phyloP scores from a whole-genome alignment of 768 basidiomycete species.

The Coprinopsis cinerea region DNA sequence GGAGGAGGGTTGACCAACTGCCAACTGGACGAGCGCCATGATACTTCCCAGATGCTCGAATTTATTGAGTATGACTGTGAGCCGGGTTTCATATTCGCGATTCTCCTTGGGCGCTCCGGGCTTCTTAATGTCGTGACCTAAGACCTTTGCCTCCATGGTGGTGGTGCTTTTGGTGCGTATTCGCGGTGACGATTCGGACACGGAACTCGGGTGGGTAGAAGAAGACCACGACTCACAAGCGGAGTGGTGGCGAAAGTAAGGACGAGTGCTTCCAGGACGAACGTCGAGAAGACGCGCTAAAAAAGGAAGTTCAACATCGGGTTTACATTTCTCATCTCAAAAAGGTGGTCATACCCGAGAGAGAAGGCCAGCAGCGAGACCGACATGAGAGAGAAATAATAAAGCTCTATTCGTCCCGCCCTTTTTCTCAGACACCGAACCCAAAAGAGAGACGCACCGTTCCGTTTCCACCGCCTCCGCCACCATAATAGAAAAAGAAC shows the following conservation, averaged over 20 bases:
- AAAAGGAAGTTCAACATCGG: no score
- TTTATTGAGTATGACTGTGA: conserved; percentile 85
- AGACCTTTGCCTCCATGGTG: conserved; percentile 31
- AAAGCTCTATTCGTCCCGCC: no score
- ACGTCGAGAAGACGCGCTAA: conserved; percentile 98
- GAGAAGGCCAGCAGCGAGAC: conserved; percentile 63
- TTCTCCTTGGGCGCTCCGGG: conserved; percentile 9
- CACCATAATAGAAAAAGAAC: no score
- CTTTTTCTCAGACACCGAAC: no score
- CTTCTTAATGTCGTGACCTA: conserved; percentile 9
- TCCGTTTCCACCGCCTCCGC: no score
- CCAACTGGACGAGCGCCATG: conserved; percentile 86
- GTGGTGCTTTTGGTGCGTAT: conserved; percentile 42
- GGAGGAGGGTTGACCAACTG: conserved; percentile 53
- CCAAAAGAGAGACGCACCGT: no score
- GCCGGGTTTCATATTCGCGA: conserved; percentile 44
- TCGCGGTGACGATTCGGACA: conserved; percentile 38
- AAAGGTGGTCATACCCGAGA: no score
- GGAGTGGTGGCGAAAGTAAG: conserved; percentile 88
- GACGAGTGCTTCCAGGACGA: conserved; percentile 78
- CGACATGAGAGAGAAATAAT: conserved; percentile 96
- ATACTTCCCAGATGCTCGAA: conserved; percentile 84
- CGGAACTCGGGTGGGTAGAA: conserved; percentile 63
- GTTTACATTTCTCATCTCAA: no score
- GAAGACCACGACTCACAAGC: conserved; percentile 48